phyloP scores from a whole-genome alignment of 306 rosid species.

The Corylus heterophylla region DNA sequence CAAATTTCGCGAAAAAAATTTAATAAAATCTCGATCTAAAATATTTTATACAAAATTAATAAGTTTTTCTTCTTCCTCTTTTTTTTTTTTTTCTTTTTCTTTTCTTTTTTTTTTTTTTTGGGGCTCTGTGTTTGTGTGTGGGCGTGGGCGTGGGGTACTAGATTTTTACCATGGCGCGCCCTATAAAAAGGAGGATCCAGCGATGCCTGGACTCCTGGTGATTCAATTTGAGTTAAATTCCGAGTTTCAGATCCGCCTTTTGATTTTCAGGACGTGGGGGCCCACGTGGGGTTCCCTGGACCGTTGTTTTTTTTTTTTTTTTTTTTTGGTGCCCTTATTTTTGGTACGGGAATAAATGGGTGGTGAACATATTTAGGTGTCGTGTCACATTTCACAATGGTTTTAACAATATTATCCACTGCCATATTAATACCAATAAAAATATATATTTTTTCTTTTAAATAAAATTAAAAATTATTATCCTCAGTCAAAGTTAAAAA shows the following conservation, averaged over 20 bases:
- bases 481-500: too few species aligned
- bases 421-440: too few species aligned
- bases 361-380: not conserved
- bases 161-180: conserved; percentile 28
- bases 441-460: too few species aligned
- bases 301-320: not conserved
- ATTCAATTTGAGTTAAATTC: conserved; percentile 52
- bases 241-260: conserved; percentile 49
- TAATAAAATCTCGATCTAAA: conserved; percentile 8
- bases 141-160: too few species aligned
- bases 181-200: conserved; percentile 39
- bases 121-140: not conserved
- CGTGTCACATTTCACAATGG: not conserved
- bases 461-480: too few species aligned
- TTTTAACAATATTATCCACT: not conserved
- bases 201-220: conserved; percentile 41
- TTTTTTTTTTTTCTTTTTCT: not conserved
- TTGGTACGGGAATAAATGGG: not conserved
- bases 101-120: not conserved
- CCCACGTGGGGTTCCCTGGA: conserved; percentile 30
- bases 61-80: not conserved
- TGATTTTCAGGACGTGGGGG: conserved; percentile 26
- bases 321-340: not conserved
- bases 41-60: not conserved
- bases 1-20: conserved; percentile 14